Evolutionary conservation across 1,284 basidiomycete species (phyloP).

Genomic region (Pisolithus thermaeus): DNA sequence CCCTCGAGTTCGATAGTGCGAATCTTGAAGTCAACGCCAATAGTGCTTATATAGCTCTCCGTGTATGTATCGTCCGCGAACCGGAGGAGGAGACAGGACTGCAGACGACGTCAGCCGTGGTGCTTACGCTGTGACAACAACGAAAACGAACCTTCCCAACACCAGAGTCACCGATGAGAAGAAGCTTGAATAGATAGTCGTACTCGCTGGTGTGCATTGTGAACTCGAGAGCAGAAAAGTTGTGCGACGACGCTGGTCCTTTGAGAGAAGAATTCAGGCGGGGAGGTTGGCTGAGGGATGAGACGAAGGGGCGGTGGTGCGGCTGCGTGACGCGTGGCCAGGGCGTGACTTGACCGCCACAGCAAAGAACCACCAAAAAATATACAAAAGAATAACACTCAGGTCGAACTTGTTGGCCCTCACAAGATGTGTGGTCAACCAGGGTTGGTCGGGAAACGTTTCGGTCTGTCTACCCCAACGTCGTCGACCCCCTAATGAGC

Average conservation of each 20-base stretch:
- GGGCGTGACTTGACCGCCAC: conserved; percentile 23
- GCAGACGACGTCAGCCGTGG: conserved; percentile 12
- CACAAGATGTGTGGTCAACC: no score
- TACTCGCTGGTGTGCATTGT: conserved; percentile 89
- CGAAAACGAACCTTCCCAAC: conserved; percentile 80
- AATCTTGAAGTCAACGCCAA: conserved; percentile 99
- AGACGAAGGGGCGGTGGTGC: conserved; percentile 23
- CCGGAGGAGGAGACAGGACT: conserved; percentile 96
- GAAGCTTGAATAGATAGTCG: conserved; percentile 97
- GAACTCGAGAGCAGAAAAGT: conserved; percentile 18
- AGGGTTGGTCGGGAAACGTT: no score
- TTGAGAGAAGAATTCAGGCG: conserved; percentile 16
- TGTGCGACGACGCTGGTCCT: conserved; percentile 13
- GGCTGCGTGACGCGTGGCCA: conserved; percentile 36
- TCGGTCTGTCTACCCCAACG: no score
- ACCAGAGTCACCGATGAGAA: conserved; percentile 90
- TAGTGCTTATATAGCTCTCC: conserved; percentile 97
- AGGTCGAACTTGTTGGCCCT: no score
- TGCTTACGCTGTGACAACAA: conserved; percentile 8
- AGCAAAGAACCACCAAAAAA: background rate
- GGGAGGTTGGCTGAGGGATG: conserved; percentile 14
- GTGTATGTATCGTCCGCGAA: conserved; percentile 99
- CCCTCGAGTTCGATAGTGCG: conserved; percentile 99
- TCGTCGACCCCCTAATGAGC: no score
- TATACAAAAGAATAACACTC: no score